Percentiles rank a stretch among this genome's conserved stretches.
These are phyloP conservation scores for Nemania sp. DNA, from an alignment of 2,329 filamentous ascomycete genomes.

Conservation along the genomic window DNA sequence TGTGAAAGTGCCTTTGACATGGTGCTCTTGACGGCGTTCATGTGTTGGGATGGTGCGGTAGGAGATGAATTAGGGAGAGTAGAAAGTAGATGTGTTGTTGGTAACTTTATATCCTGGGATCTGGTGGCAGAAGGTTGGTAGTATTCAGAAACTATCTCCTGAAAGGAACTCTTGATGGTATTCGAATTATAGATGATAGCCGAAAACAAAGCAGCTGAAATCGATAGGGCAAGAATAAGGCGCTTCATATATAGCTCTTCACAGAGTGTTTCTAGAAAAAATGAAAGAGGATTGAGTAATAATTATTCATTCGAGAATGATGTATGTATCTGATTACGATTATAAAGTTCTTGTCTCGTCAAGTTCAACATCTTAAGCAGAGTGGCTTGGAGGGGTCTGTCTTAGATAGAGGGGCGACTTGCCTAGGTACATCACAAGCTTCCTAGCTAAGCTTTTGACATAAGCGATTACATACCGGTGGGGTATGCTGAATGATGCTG, in stretches of 20 bases:
- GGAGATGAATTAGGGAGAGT: constrained; percentile 18
- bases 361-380: constrained; percentile 15
- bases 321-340: background rate
- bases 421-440: constrained; percentile 35
- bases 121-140: background rate
- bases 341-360: constrained; percentile 13
- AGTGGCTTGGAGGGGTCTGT: constrained; percentile 18
- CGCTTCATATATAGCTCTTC: constrained; percentile 51
- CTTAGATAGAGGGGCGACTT: background rate
- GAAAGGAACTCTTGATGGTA: constrained; percentile 36
- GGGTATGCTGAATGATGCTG: constrained; percentile 47
- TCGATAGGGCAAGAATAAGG: constrained; percentile 43
- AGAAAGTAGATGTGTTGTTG: constrained; percentile 6
- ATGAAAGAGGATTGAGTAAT: constrained; percentile 39
- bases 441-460: constrained; percentile 23
- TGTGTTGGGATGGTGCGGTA: constrained; percentile 34
- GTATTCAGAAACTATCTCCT: constrained; percentile 16
- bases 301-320: constrained; percentile 24
- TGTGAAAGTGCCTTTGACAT: constrained; percentile 74
- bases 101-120: constrained; percentile 6
- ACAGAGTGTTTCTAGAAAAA: constrained; percentile 35
- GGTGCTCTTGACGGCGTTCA: constrained; percentile 58
- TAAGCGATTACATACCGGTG: constrained; percentile 44
- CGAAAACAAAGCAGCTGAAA: constrained; percentile 49
- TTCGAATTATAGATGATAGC: constrained; percentile 47